These are phyloP conservation scores for Fusarium nygamai DNA, from an alignment of 2,329 filamentous ascomycete genomes.

Conservation along the genomic window DNA sequence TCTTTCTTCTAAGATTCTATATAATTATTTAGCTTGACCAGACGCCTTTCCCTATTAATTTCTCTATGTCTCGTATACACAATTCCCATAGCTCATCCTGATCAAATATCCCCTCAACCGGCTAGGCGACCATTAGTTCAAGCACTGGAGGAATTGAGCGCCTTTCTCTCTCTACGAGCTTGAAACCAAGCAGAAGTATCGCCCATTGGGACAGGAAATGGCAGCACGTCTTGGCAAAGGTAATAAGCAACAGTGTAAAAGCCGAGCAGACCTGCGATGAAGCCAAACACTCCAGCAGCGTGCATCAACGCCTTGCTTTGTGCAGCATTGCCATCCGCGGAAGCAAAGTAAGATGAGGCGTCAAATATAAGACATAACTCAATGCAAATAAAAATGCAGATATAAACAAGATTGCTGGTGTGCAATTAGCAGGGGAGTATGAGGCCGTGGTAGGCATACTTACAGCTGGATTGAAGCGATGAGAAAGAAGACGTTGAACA, in stretches of 20 bases:
- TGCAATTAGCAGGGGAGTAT: not conserved
- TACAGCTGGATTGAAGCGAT: conserved; percentile 36
- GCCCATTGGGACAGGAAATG: conserved; percentile 39
- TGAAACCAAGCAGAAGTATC: conserved; percentile 29
- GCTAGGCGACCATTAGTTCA: not conserved
- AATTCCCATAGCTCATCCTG: not conserved
- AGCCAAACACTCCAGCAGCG: conserved; percentile 38
- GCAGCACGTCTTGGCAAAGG: conserved; percentile 39
- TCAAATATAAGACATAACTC: conserved; percentile 39
- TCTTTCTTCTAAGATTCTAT: too few relatives aligned
- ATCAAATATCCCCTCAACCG: not conserved
- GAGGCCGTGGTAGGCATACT: not conserved
- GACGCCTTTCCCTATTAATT: not conserved
- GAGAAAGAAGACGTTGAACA: conserved; percentile 43
- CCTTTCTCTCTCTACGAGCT: conserved; percentile 6
- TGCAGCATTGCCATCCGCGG: conserved; percentile 30
- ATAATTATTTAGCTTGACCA: not conserved
- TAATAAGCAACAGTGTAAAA: conserved; percentile 38
- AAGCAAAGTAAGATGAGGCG: conserved; percentile 28
- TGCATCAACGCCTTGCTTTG: conserved; percentile 20
- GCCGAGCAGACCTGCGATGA: conserved; percentile 37
- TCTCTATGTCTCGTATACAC: not conserved
- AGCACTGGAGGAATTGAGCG: not conserved
- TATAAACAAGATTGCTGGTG: conserved; percentile 37
- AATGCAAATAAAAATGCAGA: conserved; percentile 34